Evolutionary conservation across 2,329 filamentous ascomycete species (phyloP).

Genomic region (Pseudopithomyces maydicus): DNA sequence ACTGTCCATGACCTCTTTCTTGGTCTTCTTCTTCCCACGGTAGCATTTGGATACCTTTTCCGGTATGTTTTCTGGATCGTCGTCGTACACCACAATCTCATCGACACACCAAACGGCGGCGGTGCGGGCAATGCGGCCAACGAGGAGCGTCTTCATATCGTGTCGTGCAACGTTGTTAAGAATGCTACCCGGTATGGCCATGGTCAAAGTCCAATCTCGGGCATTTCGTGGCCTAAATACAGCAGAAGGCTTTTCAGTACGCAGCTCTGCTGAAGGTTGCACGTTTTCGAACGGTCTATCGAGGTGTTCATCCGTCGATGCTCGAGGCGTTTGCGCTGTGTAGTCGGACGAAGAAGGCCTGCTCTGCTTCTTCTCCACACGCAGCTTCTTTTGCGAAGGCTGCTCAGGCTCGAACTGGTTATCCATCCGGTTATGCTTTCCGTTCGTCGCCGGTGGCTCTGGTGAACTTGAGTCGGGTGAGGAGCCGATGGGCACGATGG

Average conservation of each 20-base stretch:
- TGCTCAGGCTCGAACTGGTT: background rate
- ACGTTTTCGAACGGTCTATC: background rate
- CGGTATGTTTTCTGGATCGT: conserved; percentile 55
- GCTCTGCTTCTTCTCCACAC: conserved; percentile 1
- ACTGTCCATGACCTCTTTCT: conserved; percentile 47
- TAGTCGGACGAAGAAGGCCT: background rate
- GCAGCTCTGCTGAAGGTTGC: conserved; percentile 29
- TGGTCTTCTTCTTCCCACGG: conserved; percentile 44
- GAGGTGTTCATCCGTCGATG: background rate
- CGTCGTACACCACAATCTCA: conserved; percentile 82
- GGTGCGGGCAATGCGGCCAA: conserved; percentile 78
- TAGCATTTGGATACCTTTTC: conserved; percentile 28
- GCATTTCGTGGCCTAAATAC: conserved; percentile 69
- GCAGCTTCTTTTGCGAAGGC: background rate
- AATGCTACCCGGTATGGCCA: conserved; percentile 79
- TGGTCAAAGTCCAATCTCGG: conserved; percentile 74
- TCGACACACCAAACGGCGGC: conserved; percentile 84
- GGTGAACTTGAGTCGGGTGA: background rate
- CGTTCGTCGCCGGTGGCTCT: background rate
- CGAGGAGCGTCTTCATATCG: conserved; percentile 75
- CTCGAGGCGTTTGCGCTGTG: background rate
- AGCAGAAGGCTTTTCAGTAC: conserved; percentile 71
- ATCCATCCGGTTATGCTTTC: background rate
- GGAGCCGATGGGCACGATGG: background rate
- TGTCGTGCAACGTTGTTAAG: conserved; percentile 71